phyloP scores from a whole-genome alignment of 208 protist species.

The Acanthamoeba lenticulata region DNA sequence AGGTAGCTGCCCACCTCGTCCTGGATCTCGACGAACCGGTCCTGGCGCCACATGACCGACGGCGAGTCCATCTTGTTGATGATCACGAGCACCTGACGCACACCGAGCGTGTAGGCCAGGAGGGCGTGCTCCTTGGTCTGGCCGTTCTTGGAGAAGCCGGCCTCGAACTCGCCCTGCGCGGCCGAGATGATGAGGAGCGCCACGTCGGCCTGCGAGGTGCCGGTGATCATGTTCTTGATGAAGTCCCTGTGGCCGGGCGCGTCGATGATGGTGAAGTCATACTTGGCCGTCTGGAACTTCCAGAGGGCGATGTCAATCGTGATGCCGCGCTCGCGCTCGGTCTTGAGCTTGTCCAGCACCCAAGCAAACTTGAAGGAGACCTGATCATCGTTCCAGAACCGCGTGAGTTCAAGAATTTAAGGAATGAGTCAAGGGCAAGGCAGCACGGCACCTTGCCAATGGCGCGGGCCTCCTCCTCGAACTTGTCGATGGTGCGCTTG shows the following conservation, averaged over 20 bases:
- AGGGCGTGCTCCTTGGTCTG: conserved; percentile 91
- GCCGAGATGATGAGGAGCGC: conserved; percentile 92
- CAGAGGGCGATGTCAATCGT: conserved; percentile 98
- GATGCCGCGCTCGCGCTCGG: conserved; percentile 99
- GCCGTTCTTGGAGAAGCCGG: conserved; percentile 87
- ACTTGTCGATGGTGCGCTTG: conserved; percentile 86
- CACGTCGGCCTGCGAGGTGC: conserved; percentile 90
- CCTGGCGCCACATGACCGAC: conserved; percentile 90
- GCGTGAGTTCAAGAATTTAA: no score
- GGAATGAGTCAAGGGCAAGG: no score
- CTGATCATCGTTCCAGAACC: no score
- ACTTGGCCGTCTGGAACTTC: conserved; percentile 98
- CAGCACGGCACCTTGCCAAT: conserved; percentile 87
- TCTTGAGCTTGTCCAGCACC: conserved; percentile 99
- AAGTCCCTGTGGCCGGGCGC: conserved; percentile 99
- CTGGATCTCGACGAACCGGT: conserved; percentile 85
- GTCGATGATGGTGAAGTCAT: conserved; percentile 99
- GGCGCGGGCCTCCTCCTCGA: conserved; percentile 89
- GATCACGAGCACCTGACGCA: conserved; percentile 91
- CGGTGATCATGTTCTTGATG: conserved; percentile 99
- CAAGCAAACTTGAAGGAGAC: conserved; percentile 95
- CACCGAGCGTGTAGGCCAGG: conserved; percentile 90
- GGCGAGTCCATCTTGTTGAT: conserved; percentile 94
- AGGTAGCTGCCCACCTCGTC: conserved; percentile 73
- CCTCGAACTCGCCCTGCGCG: conserved; percentile 87